Percentiles rank a stretch among this genome's conserved stretches.
Conservation (phyloP, 768 basidiomycete species). For the Cyclocybe aegerita region DNA sequence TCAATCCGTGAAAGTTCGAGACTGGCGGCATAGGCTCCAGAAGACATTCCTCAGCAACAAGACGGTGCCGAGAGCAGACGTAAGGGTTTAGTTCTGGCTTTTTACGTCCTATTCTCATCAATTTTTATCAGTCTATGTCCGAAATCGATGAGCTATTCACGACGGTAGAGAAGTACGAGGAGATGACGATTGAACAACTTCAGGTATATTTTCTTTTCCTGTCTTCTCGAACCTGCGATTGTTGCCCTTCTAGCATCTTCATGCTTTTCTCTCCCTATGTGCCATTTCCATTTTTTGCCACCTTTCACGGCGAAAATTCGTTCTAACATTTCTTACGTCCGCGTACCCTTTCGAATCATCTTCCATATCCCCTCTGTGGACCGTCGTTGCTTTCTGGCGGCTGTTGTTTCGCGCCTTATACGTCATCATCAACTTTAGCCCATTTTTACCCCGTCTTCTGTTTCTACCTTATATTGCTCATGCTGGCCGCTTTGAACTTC, state of each 20-base stretch:
- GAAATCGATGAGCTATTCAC: constrained; percentile 69
- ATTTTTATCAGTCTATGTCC: constrained; percentile 66
- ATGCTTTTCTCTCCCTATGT: too few relatives aligned
- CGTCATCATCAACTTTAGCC: background rate
- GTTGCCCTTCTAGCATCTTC: too few relatives aligned
- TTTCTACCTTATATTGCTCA: background rate
- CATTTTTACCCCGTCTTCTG: background rate
- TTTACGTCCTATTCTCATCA: constrained; percentile 3
- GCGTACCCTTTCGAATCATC: too few relatives aligned
- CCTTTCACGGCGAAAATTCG: too few relatives aligned
- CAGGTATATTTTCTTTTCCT: constrained; percentile 25
- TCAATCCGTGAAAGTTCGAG: constrained; percentile 66
- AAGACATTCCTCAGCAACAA: constrained; percentile 78
- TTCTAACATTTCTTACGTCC: too few relatives aligned
- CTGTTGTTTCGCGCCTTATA: too few relatives aligned
- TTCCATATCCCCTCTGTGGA: too few relatives aligned
- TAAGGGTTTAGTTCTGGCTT: constrained; percentile 28
- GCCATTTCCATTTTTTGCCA: too few relatives aligned
- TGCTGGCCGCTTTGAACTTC: background rate
- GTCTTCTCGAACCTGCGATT: too few relatives aligned
- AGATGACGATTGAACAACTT: constrained; percentile 77
- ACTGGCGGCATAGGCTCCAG: constrained; percentile 92
- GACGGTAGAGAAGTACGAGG: constrained; percentile 72
- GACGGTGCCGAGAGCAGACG: constrained; percentile 62
- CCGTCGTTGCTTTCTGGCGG: too few relatives aligned